Evolutionary conservation across 208 protist species (phyloP).

Genomic region (Tritrichomonas musculus): DNA sequence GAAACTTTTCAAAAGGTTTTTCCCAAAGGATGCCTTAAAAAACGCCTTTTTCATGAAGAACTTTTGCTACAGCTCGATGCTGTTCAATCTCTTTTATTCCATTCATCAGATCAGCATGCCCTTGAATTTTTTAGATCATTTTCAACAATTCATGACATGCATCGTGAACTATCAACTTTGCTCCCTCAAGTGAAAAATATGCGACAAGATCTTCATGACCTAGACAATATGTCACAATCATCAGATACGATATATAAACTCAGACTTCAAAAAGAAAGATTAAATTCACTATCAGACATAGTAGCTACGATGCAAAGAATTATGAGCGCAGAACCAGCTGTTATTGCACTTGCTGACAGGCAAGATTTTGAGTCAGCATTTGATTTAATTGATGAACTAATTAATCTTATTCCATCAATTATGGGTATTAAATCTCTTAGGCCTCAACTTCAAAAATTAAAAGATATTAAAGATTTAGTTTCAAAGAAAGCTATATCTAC

Average conservation of each 20-base stretch:
- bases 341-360: not conserved
- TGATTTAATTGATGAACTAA: not conserved
- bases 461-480: not conserved
- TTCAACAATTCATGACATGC: slow-evolving; percentile 7
- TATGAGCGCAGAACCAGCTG: not conserved
- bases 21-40: not conserved
- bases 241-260: not conserved
- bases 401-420: not conserved
- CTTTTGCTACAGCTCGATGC: not conserved
- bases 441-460: not conserved
- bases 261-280: not conserved
- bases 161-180: not conserved
- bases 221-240: not conserved
- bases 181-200: not conserved
- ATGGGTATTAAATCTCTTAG: not conserved
- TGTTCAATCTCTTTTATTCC: not conserved
- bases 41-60: not conserved
- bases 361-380: not conserved
- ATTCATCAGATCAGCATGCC: slow-evolving; percentile 21
- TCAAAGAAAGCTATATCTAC: not conserved
- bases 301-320: not conserved
- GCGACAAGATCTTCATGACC: not conserved
- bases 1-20: not conserved
- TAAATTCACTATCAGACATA: not conserved
- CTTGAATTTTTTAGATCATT: slow-evolving; percentile 24